Percentiles rank a stretch among this genome's conserved stretches.
Evolutionary conservation across 495 filamentous ascomycete genomes (phyloP).

Genomic region (Aspergillus hancockii): DNA sequence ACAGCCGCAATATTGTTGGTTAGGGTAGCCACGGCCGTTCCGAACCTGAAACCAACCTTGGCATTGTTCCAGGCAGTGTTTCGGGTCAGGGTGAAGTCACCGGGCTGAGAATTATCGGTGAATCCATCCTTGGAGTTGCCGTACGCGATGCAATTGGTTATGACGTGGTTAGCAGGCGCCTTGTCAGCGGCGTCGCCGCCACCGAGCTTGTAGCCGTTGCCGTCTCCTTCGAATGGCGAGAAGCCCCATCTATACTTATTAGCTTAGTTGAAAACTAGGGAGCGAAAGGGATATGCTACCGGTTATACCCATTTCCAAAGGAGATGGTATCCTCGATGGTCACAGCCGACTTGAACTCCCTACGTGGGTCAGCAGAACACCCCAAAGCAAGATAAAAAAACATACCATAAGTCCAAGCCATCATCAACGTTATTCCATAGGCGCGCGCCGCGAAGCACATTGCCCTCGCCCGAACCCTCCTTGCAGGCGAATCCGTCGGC

Average conservation of each 20-base stretch:
- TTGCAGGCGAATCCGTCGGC: slow-evolving; percentile 25
- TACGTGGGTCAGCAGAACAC: not conserved
- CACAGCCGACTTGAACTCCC: slow-evolving; percentile 26
- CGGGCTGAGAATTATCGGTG: slow-evolving; percentile 24
- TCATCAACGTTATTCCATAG: slow-evolving; percentile 25
- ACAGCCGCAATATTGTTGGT: slow-evolving; percentile 14
- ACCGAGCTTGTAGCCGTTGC: slow-evolving; percentile 24
- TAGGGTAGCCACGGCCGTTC: slow-evolving; percentile 19
- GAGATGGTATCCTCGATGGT: slow-evolving; percentile 24
- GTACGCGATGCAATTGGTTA: slow-evolving; percentile 21
- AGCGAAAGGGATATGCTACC: slow-evolving; percentile 12
- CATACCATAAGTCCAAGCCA: slow-evolving; percentile 22
- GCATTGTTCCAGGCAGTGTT: slow-evolving; percentile 25
- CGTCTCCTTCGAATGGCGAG: slow-evolving; percentile 24
- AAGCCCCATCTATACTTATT: slow-evolving; percentile 16
- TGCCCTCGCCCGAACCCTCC: slow-evolving; percentile 21
- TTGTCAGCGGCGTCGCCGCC: slow-evolving; percentile 21
- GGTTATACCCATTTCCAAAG: slow-evolving; percentile 22
- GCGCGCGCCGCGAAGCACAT: slow-evolving; percentile 20
- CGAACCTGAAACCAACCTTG: slow-evolving; percentile 15
- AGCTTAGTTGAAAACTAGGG: not conserved
- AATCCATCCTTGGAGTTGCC: slow-evolving; percentile 21
- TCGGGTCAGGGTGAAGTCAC: slow-evolving; percentile 18
- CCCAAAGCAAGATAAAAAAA: not conserved
- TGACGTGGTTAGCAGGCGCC: slow-evolving; percentile 18